phyloP scores from a whole-genome alignment of 768 basidiomycete genomes.

The Podaxis sp. region DNA sequence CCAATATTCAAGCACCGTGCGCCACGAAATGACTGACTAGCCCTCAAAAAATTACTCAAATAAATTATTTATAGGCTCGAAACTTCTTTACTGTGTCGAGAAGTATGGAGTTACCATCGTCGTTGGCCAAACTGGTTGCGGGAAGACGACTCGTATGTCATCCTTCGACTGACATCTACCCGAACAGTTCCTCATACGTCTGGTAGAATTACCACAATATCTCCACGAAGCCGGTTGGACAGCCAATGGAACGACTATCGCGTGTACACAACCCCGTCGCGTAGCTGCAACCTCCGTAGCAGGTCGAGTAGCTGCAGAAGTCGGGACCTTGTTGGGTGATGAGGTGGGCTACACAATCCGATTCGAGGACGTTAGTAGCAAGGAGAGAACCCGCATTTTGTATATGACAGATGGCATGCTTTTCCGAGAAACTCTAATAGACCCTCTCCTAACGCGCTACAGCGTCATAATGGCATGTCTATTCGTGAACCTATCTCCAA shows the following conservation, averaged over 20 bases:
- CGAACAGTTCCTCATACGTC: conserved; percentile 15
- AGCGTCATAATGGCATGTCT: conserved; percentile 87
- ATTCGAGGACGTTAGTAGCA: conserved; percentile 90
- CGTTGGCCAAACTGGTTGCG: conserved; percentile 94
- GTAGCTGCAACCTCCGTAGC: conserved; percentile 97
- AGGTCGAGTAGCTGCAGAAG: conserved; percentile 85
- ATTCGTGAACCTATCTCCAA: conserved; percentile 2
- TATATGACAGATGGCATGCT: conserved; percentile 99
- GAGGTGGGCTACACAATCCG: conserved; percentile 98
- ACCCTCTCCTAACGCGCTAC: conserved; percentile 88
- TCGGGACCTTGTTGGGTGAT: conserved; percentile 85
- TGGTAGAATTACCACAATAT: conserved; percentile 90
- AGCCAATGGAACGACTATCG: conserved; percentile 75
- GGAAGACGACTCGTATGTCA: conserved; percentile 92
- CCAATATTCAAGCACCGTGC: conserved; percentile 90
- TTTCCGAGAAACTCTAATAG: conserved; percentile 89
- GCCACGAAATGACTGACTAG: conserved; percentile 21
- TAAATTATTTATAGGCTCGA: conserved; percentile 53
- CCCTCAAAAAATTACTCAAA: neutral
- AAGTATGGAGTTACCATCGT: conserved; percentile 82
- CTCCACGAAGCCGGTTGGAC: conserved; percentile 95
- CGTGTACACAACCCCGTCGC: conserved; percentile 89
- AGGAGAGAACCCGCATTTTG: conserved; percentile 81
- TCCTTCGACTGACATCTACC: neutral
- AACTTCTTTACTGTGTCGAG: conserved; percentile 82